Evolutionary conservation across 2,329 filamentous ascomycete species (phyloP), one percentile per base, ranked within the genome.

Genomic region (Arthrocladium fulminans): DNA sequence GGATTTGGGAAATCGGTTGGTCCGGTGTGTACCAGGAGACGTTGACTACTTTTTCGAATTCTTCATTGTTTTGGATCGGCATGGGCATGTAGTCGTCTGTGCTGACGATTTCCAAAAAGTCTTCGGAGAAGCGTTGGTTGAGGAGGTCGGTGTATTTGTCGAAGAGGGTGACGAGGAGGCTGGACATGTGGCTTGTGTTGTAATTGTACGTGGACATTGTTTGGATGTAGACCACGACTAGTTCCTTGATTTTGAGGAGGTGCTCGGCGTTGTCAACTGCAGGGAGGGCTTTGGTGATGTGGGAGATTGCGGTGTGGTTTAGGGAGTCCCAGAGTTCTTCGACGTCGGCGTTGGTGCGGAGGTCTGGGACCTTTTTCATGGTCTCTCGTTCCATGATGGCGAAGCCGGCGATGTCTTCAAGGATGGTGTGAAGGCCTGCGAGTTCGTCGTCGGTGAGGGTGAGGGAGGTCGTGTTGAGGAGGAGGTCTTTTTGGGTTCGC

Each of bases 61-160:
- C 89, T 59, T 95, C 89, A 13, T 76, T 68, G 17, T 84, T 88
- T 60, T 88, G 87, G 64, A 97, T 94, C 1, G 88, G 86, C 92
- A 98, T 97, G 2, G 92, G 94, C 90, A 98, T 98, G 67, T 98
- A 98, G 66, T 98, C 92, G 64, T 98, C 92, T 1, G 88, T 96
- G n/a, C 86, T 74, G 20, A 84, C 79, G 57, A 84, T 83, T 70
- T 97, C 90, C 63, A 94, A 84, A 63, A 98, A 98, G 65, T 97
- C 90, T 57, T 94, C 86, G 63, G 88, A 94, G 61, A 97, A 98
- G 39, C 88, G 80, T 52, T 80, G 81, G 68, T 95, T 96, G 48
- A 98, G 76, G 8, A 97, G 73, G 56, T 94, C 86, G 0, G 89
- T 87, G 64, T 98, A 98, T 64, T 90, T 95, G 55, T 90, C 84